Conservation (phyloP, 495 filamentous ascomycete species). For the Penicillium lagena region DNA sequence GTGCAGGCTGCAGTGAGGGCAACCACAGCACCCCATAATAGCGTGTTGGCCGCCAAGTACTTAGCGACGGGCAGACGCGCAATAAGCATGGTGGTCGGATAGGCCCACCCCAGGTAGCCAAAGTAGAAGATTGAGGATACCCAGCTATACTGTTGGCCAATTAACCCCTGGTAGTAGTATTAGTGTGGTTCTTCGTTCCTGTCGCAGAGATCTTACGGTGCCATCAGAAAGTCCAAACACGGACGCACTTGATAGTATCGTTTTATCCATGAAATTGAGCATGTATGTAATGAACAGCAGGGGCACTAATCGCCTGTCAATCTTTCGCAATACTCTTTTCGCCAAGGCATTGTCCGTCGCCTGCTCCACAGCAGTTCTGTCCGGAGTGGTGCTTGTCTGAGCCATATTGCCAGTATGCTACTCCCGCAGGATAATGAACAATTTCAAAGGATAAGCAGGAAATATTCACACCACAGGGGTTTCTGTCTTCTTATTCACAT, state of each 20-base stretch:
- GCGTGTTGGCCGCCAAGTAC: conserved; percentile 49
- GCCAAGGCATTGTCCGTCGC: conserved; percentile 2
- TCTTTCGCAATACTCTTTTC: conserved; percentile 38
- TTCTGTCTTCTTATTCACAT: too few relatives aligned
- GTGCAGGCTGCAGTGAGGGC: conserved; percentile 34
- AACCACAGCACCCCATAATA: conserved; percentile 55
- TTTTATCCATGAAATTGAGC: conserved; percentile 49
- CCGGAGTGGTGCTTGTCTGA: too few relatives aligned
- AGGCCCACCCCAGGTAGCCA: conserved; percentile 30
- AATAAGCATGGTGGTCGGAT: conserved; percentile 44
- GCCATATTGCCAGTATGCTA: too few relatives aligned
- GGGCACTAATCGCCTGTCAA: conserved; percentile 43
- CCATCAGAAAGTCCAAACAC: conserved; percentile 43
- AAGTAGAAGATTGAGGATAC: too few relatives aligned
- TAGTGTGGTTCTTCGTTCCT: too few relatives aligned
- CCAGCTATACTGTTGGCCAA: too few relatives aligned
- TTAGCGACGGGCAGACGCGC: conserved; percentile 47
- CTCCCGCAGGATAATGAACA: too few relatives aligned
- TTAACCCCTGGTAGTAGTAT: too few relatives aligned
- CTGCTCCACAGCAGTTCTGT: conserved; percentile 2
- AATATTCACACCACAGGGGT: too few relatives aligned
- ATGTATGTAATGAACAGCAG: conserved; percentile 26
- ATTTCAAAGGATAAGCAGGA: too few relatives aligned
- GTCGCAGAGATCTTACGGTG: too few relatives aligned
- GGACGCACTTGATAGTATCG: conserved; percentile 47